phyloP scores from a whole-genome alignment of 2,329 filamentous ascomycete genomes.

The Lizonia empirigonia region DNA sequence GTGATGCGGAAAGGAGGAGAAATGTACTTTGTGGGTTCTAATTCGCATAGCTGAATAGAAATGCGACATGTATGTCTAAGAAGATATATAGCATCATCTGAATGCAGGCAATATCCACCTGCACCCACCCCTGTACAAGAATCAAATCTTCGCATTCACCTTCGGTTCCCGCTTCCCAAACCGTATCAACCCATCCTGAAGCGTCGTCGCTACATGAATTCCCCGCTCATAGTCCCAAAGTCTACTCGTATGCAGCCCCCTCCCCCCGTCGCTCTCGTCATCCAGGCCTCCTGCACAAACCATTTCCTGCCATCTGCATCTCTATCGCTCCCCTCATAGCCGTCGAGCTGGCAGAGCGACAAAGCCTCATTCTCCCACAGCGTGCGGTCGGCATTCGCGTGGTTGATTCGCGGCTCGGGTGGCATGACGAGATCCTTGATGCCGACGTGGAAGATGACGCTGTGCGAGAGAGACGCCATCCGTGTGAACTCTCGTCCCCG shows the following conservation, averaged over 20 bases:
- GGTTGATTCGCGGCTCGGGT: conserved; percentile 28
- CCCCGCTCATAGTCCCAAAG: conserved; percentile 41
- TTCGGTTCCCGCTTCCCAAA: conserved; percentile 13
- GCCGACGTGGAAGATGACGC: conserved; percentile 43
- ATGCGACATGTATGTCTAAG: no score
- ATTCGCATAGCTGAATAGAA: no score
- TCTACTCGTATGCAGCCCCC: conserved; percentile 36
- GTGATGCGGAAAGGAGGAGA: no score
- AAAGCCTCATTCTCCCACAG: conserved; percentile 29
- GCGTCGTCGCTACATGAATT: conserved; percentile 41
- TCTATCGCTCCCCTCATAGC: conserved; percentile 9
- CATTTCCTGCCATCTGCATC: conserved; percentile 38
- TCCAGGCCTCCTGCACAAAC: conserved; percentile 42
- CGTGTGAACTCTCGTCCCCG: conserved; percentile 31
- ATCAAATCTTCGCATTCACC: conserved; percentile 1
- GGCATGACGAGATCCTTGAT: conserved; percentile 34
- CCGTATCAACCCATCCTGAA: conserved; percentile 42
- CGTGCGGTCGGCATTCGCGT: conserved; percentile 33
- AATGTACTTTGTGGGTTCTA: no score
- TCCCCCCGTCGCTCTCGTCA: conserved; percentile 33
- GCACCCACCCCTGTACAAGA: no score
- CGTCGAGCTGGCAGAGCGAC: conserved; percentile 31
- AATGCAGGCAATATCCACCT: no score
- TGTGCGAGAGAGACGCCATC: conserved; percentile 43
- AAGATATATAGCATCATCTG: no score